Conservation (phyloP, 495 filamentous ascomycete genomes). For the Hypomontagnella monticulosa region DNA sequence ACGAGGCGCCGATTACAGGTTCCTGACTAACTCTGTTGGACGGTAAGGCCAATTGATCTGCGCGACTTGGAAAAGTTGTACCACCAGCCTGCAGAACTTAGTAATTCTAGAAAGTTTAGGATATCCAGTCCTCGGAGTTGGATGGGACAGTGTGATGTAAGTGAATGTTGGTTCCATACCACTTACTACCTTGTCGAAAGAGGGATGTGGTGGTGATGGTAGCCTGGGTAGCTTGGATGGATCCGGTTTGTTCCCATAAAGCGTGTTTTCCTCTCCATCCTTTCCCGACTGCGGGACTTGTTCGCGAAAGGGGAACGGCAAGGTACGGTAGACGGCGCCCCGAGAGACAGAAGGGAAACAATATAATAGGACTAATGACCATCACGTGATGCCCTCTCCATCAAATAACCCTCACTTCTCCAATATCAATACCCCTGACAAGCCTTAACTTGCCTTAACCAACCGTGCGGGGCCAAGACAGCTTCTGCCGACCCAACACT, state of each 20-base stretch:
- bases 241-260: slow-evolving; percentile 38
- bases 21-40: slow-evolving; percentile 18
- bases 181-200: slow-evolving; percentile 28
- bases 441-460: slow-evolving; percentile 20
- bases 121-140: slow-evolving; percentile 11
- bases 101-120: slow-evolving; percentile 33
- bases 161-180: slow-evolving; percentile 23
- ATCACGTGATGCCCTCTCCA: slow-evolving; percentile 26
- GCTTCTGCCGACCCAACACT: slow-evolving; percentile 37
- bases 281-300: slow-evolving; percentile 30
- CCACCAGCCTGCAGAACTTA: slow-evolving; percentile 35
- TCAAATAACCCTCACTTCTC: slow-evolving; percentile 15
- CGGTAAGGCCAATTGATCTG: slow-evolving; percentile 20
- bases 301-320: neutral
- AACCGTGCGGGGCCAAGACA: slow-evolving; percentile 40
- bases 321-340: neutral
- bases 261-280: slow-evolving; percentile 27
- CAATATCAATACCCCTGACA: slow-evolving; percentile 16
- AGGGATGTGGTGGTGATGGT: slow-evolving; percentile 12
- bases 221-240: slow-evolving; percentile 5
- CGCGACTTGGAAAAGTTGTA: slow-evolving; percentile 28
- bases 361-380: slow-evolving; percentile 9
- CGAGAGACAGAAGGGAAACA: neutral
- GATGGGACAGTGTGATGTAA: slow-evolving; percentile 30
- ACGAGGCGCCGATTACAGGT: slow-evolving; percentile 26